Evolutionary conservation across 2,329 filamentous ascomycete genomes (phyloP), one percentile per base, ranked within the genome.

Genomic region (Penicillium sp.): DNA sequence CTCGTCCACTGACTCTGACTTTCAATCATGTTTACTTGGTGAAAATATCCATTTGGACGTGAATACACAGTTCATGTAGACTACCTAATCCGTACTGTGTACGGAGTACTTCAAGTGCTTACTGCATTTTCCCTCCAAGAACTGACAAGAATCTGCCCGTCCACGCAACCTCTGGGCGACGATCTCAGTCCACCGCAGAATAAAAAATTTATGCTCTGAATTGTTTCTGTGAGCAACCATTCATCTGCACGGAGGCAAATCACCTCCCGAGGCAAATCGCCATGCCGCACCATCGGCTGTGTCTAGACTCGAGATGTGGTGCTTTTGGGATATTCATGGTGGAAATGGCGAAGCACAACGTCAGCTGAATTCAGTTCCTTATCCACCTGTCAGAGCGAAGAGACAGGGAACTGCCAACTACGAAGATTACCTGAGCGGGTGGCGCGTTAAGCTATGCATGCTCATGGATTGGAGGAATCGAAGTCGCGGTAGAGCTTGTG

Each of bases 371-470:
- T 35, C 39, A 60, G 41, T 61, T 41, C 12, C 37, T 25, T 37
- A n/a, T 47, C 28, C 17, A 25, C 60, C 57, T 57, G 43, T 51
- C 41, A 60, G 10, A n/a, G 31, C 35, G 38, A 31, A 54, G 11
- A 15, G 41, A 22, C 43, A 62, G 50, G 54, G 57, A 45, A 50
- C 17, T 57, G 31, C 39, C 34, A 17, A 38, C 31, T 25, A 54
- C 54, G 50, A 51, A 47, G 45, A 48, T 41, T 58, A 41, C 14
- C 53, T 20, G 37, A 25, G 22, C 37, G 28, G 22, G 25, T 41
- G 51, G 14, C 20, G 53, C 41, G 15, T 39, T 54, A 35, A 20
- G 22, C 25, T n/a, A n/a, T 28, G 5, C 31, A 8, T 31, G 31
- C 31, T 31, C 31, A 10, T 8, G 31, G 31, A 10, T 10, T 6